Base-by-base conservation (phyloP, 2,329 filamentous ascomycete species). In the Pestalotiopsis fici region DNA sequence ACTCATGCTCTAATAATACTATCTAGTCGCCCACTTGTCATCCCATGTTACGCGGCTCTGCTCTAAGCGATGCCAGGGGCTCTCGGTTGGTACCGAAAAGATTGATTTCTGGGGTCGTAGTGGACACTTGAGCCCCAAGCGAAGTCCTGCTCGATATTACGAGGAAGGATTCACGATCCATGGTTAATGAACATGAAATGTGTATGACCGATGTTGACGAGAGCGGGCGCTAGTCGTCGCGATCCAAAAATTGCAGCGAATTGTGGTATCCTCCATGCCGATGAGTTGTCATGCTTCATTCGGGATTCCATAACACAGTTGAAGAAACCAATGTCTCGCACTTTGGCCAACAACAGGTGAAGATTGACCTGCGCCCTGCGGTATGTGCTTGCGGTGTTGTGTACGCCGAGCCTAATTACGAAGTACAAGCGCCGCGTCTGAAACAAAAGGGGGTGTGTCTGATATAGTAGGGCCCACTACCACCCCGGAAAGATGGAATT, bases 41-140 rank as follows among this genome's bases (percentile, higher is more conserved):
- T 63, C 60, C 60, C 60, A 47, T 63, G 60, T 63, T 25, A 35
- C 55, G 43, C n/a, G 60, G 60, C 35, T 63, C 60, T 43, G 37
- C 37, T 63, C 60, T 43, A 35, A 43, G 37, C 60, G 60, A 63
- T 21, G 35, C 60, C 35, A 47, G 57, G 57, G 57, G 28, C 25
- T 25, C 27, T 59, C 57, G 57, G 57, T 59, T 59, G 28, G 57
- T 31, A 27, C 57, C 57, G 57, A 59, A 59, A 59, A 31, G 57
- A 31, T 59, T 59, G 28, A 27, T 35, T 35, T 59, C 57, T 31
- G 57, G 57, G 57, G 31, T 59, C 43, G n/a, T 59, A 35, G 57
- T 59, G 57, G 57, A 27, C 60, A 63, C 23, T 50, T 35, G 21
- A 18, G 37, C 25, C n/a, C 27, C 37, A 31, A 21, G 43, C 18